A percentile compares a stretch with the other conserved stretches of the same genome.
Evolutionary conservation across 176 grass and related monocot species (phyloP).

Genomic region (Secale cereale): DNA sequence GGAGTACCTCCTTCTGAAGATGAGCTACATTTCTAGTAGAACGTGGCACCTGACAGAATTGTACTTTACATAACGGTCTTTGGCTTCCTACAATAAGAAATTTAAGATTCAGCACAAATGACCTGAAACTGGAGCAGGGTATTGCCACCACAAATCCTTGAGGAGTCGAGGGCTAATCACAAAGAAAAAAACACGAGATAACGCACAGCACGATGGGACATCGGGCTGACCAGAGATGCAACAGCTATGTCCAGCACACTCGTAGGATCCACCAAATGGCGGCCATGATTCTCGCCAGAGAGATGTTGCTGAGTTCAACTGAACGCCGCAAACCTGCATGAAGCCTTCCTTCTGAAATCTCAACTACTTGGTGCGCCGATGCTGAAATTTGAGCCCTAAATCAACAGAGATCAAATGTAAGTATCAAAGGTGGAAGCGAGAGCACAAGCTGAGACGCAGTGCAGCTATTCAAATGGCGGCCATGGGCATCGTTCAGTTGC

Average conservation of each 20-base stretch:
- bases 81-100: constrained; percentile 5
- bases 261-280: constrained; percentile 1
- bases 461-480: too few relatives aligned
- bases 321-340: constrained; percentile 25
- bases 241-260: not conserved
- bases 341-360: not conserved
- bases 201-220: not conserved
- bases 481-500: not conserved
- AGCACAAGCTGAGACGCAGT: not conserved
- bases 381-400: not conserved
- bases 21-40: not conserved
- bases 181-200: not conserved
- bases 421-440: not conserved
- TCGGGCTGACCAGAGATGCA: constrained; percentile 15
- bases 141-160: not conserved
- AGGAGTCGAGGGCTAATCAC: not conserved
- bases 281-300: constrained; percentile 13
- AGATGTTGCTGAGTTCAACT: constrained; percentile 15
- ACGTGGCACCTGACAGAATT: constrained; percentile 10
- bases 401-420: not conserved
- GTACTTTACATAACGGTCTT: not conserved
- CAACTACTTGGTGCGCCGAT: not conserved
- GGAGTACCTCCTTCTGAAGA: constrained; percentile 28
- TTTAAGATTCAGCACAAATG: not conserved
- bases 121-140: not conserved